A percentile compares a stretch with the other conserved stretches of the same genome.
These are phyloP conservation scores for Aspergillus persii DNA, from an alignment of 2,329 filamentous ascomycete genomes.

Conservation along the genomic window DNA sequence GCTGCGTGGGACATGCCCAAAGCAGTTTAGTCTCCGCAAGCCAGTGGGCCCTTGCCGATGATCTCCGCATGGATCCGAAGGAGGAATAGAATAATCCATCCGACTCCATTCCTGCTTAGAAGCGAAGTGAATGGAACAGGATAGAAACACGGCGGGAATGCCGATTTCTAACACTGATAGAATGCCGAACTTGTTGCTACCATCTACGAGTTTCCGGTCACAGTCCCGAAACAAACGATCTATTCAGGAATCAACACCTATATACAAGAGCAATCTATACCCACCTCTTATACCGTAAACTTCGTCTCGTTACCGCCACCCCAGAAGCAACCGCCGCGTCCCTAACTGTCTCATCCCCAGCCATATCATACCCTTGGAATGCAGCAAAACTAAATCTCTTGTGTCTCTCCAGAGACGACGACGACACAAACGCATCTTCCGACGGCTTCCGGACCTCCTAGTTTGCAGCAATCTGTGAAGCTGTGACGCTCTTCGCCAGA, in stretches of 20 bases:
- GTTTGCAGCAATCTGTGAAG: constrained; percentile 49
- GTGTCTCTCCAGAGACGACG: constrained; percentile 31
- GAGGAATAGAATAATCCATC: background rate
- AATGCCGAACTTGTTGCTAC: too few species aligned
- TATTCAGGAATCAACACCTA: background rate
- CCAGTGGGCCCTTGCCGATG: background rate
- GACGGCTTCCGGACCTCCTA: constrained; percentile 33
- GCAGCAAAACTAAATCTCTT: constrained; percentile 34
- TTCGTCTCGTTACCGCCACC: constrained; percentile 15
- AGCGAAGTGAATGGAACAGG: too few species aligned
- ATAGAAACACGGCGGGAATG: too few species aligned
- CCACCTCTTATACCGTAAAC: constrained; percentile 20
- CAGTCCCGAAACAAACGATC: background rate
- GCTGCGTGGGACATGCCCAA: background rate
- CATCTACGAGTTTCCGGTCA: too few species aligned
- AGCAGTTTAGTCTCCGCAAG: background rate
- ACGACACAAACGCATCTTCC: constrained; percentile 24
- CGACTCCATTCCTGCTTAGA: too few species aligned
- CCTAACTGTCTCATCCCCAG: constrained; percentile 22
- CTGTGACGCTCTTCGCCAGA: constrained; percentile 55
- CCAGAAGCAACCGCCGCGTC: constrained; percentile 17
- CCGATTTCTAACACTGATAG: too few species aligned
- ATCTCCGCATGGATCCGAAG: background rate
- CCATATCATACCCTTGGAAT: constrained; percentile 33
- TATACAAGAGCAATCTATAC: background rate